phyloP scores from a whole-genome alignment of 2,329 filamentous ascomycete species.

The Claviceps cyperi region DNA sequence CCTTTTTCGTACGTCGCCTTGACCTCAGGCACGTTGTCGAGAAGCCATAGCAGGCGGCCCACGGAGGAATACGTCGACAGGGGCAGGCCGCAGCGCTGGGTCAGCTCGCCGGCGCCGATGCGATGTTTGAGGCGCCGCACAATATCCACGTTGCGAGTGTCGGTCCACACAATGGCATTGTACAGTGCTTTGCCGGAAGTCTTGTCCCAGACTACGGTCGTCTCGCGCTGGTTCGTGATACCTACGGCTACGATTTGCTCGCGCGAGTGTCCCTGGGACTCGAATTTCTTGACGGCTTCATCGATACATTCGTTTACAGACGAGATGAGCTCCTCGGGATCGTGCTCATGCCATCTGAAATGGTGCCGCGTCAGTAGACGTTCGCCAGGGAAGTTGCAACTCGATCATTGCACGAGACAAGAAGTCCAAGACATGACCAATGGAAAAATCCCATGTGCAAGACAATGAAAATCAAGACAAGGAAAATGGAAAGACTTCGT shows the following conservation, averaged over 20 bases:
- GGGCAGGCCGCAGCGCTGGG: constrained; percentile 57
- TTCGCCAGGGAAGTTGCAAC: not conserved
- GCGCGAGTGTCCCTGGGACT: constrained; percentile 49
- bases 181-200: constrained; percentile 62
- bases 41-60: constrained; percentile 64
- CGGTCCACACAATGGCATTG: constrained; percentile 76
- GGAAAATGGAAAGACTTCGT: not conserved
- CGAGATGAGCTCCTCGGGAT: constrained; percentile 57
- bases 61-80: constrained; percentile 72
- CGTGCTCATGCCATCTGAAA: constrained; percentile 69
- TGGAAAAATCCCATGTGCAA: too few species aligned
- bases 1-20: constrained; percentile 58
- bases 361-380: constrained; percentile 4
- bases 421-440: not conserved
- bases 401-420: not conserved
- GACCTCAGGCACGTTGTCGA: constrained; percentile 52
- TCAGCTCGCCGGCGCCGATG: constrained; percentile 52
- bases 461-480: not conserved
- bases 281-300: constrained; percentile 53
- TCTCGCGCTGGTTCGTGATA: constrained; percentile 76
- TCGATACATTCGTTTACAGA: constrained; percentile 67
- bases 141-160: constrained; percentile 59
- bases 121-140: constrained; percentile 58
- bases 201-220: constrained; percentile 65
- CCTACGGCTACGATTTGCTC: constrained; percentile 61